Conservation (phyloP, 2,329 filamentous ascomycete genomes). For the Neonectria coccinea region DNA sequence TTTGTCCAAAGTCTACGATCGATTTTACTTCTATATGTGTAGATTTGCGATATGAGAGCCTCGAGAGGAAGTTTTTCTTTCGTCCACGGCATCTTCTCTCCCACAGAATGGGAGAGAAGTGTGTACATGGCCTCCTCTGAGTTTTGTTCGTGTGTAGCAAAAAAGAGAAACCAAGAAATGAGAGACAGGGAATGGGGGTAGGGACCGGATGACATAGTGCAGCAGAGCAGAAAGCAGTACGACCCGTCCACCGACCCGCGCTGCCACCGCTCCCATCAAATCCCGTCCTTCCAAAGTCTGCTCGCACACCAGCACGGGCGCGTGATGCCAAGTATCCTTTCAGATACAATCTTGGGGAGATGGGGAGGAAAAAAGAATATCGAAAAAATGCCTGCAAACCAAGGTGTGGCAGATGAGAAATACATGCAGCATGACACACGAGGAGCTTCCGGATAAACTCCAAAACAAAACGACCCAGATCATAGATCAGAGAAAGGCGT, state of each 20-base stretch:
- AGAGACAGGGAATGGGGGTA: slow-evolving; percentile 25
- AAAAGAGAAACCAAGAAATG: slow-evolving; percentile 16
- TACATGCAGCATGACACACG: slow-evolving; percentile 41
- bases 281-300: slow-evolving; percentile 39
- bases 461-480: slow-evolving; percentile 42
- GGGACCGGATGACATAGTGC: slow-evolving; percentile 45
- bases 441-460: slow-evolving; percentile 43
- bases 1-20: slow-evolving; percentile 36
- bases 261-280: slow-evolving; percentile 41
- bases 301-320: slow-evolving; percentile 28
- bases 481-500: slow-evolving; percentile 31
- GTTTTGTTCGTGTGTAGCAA: slow-evolving; percentile 41
- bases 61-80: slow-evolving; percentile 21
- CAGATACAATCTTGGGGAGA: slow-evolving; percentile 34
- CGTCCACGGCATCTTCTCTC: slow-evolving; percentile 16
- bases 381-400: slow-evolving; percentile 38
- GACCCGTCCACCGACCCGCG: slow-evolving; percentile 43
- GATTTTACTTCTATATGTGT: slow-evolving; percentile 33
- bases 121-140: slow-evolving; percentile 29
- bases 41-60: slow-evolving; percentile 25
- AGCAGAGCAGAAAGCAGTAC: slow-evolving; percentile 48
- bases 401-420: slow-evolving; percentile 37
- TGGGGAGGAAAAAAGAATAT: slow-evolving; percentile 24
- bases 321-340: slow-evolving; percentile 35
- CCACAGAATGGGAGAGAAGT: not conserved